Conservation (phyloP, 2,329 filamentous ascomycete genomes). For the Paramyrothecium sp. region DNA sequence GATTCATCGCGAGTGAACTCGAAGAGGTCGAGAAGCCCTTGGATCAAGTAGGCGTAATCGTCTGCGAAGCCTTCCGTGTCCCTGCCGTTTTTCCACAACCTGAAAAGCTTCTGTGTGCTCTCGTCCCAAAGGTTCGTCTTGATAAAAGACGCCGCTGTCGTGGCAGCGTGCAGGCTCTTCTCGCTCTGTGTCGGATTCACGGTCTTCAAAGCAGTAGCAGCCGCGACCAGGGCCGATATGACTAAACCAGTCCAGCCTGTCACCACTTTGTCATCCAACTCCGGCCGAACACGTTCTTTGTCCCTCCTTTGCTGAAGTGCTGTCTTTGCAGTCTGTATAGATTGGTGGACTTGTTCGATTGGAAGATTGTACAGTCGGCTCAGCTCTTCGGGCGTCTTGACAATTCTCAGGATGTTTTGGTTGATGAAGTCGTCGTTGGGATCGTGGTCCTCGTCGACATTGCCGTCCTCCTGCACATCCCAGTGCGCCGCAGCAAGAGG, state of each 20-base stretch:
- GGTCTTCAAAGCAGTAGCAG: conserved; percentile 64
- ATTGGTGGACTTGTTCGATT: conserved; percentile 64
- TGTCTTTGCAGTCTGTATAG: conserved; percentile 64
- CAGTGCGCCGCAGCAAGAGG: conserved; percentile 80
- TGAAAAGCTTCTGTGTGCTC: conserved; percentile 60
- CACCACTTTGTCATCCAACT: conserved; percentile 84
- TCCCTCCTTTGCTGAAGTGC: conserved; percentile 73
- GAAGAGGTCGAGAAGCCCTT: conserved; percentile 81
- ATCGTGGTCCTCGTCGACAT: conserved; percentile 79
- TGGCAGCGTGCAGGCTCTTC: conserved; percentile 64
- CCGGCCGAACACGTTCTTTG: conserved; percentile 71
- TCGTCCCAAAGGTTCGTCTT: conserved; percentile 70
- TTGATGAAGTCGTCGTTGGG: conserved; percentile 92
- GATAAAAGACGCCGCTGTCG: conserved; percentile 70
- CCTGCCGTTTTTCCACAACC: conserved; percentile 69
- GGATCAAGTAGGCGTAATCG: conserved; percentile 88
- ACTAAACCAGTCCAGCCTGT: conserved; percentile 87
- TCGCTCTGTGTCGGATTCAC: conserved; percentile 56
- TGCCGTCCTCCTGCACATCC: conserved; percentile 80
- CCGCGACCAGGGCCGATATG: conserved; percentile 77
- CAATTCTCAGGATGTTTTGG: conserved; percentile 81
- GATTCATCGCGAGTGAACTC: conserved; percentile 74
- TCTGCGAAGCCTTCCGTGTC: conserved; percentile 79
- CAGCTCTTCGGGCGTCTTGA: conserved; percentile 65
- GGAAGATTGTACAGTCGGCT: conserved; percentile 73